Evolutionary conservation across 139 green algal genomes (phyloP).

Genomic region (Micractinium conductrix): DNA sequence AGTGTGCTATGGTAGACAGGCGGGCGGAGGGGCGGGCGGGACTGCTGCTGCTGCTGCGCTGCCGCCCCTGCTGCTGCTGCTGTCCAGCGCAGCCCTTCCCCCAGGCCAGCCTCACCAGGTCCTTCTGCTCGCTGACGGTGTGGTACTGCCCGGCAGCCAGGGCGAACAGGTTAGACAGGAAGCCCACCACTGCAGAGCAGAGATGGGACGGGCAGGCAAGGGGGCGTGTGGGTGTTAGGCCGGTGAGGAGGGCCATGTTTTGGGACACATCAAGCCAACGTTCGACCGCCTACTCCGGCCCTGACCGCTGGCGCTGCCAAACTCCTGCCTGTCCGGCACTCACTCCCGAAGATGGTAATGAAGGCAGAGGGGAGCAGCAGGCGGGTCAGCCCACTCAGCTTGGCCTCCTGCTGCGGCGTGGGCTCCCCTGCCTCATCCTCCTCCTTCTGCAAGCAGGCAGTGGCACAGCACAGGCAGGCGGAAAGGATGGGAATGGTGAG

Average conservation of each 20-base stretch:
- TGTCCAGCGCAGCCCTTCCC: no score
- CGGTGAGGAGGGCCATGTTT: neutral
- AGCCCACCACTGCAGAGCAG: neutral
- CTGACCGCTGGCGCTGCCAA: no score
- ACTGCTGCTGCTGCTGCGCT: no score
- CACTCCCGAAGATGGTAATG: neutral
- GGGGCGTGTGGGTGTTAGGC: neutral
- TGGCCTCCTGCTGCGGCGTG: neutral
- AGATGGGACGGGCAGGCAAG: neutral
- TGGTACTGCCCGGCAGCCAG: constrained; percentile 5
- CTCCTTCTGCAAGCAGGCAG: neutral
- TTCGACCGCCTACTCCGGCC: no score
- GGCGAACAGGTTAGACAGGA: constrained; percentile 5
- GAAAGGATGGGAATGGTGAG: neutral
- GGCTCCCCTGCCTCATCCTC: neutral
- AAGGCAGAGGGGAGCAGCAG: neutral
- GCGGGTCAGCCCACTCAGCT: neutral
- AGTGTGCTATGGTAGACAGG: no score
- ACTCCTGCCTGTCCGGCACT: neutral
- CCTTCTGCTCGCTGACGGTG: neutral
- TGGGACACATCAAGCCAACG: no score
- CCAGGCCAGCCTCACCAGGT: no score
- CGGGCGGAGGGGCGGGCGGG: no score
- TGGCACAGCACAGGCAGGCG: neutral
- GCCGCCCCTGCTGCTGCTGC: no score